Conservation (phyloP, 805 yeast genomes). For the Candida nanaspora region DNA sequence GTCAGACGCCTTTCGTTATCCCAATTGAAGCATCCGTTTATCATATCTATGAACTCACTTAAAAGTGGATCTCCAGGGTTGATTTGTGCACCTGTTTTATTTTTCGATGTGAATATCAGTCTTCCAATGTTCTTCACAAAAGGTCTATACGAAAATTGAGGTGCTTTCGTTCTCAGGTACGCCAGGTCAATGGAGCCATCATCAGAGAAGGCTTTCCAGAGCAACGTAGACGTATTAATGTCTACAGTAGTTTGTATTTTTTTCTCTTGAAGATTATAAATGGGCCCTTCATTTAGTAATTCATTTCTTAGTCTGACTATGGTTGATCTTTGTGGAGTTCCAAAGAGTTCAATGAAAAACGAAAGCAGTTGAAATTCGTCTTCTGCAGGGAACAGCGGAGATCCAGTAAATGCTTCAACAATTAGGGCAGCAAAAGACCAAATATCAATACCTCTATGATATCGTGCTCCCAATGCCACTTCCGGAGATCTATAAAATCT, state of each 20-base stretch:
- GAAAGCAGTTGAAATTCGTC: slow-evolving; percentile 43
- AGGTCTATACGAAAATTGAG: slow-evolving; percentile 13
- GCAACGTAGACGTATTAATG: slow-evolving; percentile 22
- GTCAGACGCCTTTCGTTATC: slow-evolving; percentile 24
- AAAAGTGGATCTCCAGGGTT: neutral
- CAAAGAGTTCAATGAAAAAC: slow-evolving; percentile 35
- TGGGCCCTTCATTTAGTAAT: slow-evolving; percentile 28
- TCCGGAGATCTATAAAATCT: slow-evolving; percentile 79
- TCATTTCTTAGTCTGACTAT: slow-evolving; percentile 33
- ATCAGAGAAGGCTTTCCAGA: slow-evolving; percentile 29
- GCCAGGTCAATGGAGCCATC: slow-evolving; percentile 19
- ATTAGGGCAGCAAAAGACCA: slow-evolving; percentile 96
- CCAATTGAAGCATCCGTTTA: slow-evolving; percentile 27
- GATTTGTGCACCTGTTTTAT: slow-evolving; percentile 2
- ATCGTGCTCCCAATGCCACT: slow-evolving; percentile 59
- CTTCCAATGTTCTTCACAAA: slow-evolving; percentile 7
- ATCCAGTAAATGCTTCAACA: slow-evolving; percentile 72
- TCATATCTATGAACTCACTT: slow-evolving; percentile 19
- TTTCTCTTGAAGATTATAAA: slow-evolving; percentile 6
- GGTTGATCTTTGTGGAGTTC: slow-evolving; percentile 35
- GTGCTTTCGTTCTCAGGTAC: slow-evolving; percentile 11
- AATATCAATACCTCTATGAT: slow-evolving; percentile 50
- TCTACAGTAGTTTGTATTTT: slow-evolving; percentile 1
- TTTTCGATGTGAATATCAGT: neutral
- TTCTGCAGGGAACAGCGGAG: slow-evolving; percentile 39